Evolutionary conservation across 1,139 yeast species (phyloP).

Genomic region (Hyphopichia wangnamkhiaoensis): DNA sequence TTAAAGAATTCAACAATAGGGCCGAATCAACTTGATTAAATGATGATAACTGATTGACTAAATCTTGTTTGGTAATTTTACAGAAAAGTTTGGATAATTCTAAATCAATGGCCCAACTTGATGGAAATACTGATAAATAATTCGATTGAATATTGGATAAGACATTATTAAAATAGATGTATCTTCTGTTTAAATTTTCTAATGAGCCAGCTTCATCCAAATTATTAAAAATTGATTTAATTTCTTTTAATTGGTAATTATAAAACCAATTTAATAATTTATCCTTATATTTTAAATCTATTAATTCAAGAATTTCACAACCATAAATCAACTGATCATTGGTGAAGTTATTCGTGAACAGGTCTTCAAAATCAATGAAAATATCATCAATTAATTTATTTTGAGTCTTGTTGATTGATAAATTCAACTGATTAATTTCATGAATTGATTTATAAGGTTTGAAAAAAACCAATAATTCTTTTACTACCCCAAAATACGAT

Average conservation of each 20-base stretch:
- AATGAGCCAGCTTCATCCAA: slow-evolving; percentile 92
- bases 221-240: slow-evolving; percentile 69
- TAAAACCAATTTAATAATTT: slow-evolving; percentile 76
- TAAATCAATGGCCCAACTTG: slow-evolving; percentile 68
- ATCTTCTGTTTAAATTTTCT: slow-evolving; percentile 81
- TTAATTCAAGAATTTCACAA: slow-evolving; percentile 68
- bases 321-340: slow-evolving; percentile 52
- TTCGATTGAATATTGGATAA: slow-evolving; percentile 59
- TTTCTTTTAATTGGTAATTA: slow-evolving; percentile 68
- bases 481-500: slow-evolving; percentile 71
- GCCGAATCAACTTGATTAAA: slow-evolving; percentile 51
- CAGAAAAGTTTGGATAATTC: slow-evolving; percentile 67
- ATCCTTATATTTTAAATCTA: slow-evolving; percentile 61
- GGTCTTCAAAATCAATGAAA: slow-evolving; percentile 68
- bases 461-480: slow-evolving; percentile 76
- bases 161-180: slow-evolving; percentile 75
- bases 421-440: slow-evolving; percentile 72
- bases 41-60: slow-evolving; percentile 31
- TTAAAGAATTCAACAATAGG: slow-evolving; percentile 48
- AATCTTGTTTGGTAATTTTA: slow-evolving; percentile 66
- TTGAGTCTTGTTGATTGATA: slow-evolving; percentile 64
- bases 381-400: slow-evolving; percentile 69
- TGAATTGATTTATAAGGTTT: slow-evolving; percentile 81
- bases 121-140: slow-evolving; percentile 60
- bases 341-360: slow-evolving; percentile 24